These are phyloP conservation scores for Amanita exitialis DNA, from an alignment of 768 basidiomycete species.

Conservation along the genomic window DNA sequence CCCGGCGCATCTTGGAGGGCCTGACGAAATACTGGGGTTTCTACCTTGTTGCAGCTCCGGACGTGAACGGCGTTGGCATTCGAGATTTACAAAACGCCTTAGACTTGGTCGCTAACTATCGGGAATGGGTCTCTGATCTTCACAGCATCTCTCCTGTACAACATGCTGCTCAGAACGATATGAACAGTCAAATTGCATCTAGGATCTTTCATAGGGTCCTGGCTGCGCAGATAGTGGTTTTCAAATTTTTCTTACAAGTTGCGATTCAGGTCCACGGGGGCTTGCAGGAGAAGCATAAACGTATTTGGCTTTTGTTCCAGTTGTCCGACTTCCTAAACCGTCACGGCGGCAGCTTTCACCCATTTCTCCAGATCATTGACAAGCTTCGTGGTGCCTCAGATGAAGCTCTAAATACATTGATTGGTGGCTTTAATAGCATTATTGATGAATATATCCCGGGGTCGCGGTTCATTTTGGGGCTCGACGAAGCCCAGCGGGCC, in stretches of 20 bases:
- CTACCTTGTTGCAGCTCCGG: constrained; percentile 4
- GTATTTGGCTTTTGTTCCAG: too few relatives aligned
- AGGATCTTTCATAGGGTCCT: constrained; percentile 3
- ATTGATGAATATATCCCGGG: constrained; percentile 7
- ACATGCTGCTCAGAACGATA: constrained; percentile 1
- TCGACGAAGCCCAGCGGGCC: constrained; percentile 8
- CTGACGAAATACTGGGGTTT: constrained; percentile 5
- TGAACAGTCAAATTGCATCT: constrained; percentile 8
- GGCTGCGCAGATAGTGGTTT: too few relatives aligned
- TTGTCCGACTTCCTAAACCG: background rate
- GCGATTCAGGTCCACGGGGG: constrained; percentile 5
- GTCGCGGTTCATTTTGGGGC: constrained; percentile 5
- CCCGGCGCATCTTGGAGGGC: constrained; percentile 10
- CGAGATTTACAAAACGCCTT: constrained; percentile 6
- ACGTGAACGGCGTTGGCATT: constrained; percentile 8
- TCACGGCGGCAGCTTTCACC: constrained; percentile 5
- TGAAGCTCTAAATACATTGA: constrained; percentile 8
- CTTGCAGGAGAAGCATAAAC: constrained; percentile 11
- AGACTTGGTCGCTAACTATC: background rate
- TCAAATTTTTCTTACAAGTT: background rate
- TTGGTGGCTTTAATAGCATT: constrained; percentile 7
- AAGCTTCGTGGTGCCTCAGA: constrained; percentile 10
- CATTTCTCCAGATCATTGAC: constrained; percentile 10
- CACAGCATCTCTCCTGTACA: background rate
- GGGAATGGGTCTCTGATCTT: constrained; percentile 6